Base-by-base conservation (phyloP, 345 rosid genomes). In the Reutealis trisperma region DNA sequence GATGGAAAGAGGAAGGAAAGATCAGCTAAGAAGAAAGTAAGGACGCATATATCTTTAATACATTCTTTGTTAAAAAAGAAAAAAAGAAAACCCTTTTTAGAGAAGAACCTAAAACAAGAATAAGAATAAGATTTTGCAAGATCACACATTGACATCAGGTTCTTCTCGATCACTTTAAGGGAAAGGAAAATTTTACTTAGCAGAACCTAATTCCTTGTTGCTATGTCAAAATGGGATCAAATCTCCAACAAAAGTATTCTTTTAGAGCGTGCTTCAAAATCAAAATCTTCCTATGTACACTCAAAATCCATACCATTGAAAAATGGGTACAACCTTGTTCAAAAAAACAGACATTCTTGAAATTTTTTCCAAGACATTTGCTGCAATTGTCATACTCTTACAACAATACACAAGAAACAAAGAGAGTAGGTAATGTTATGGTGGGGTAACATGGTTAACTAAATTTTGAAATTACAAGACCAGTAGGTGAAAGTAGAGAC, bases 121-220 rank as follows among this genome's bases (percentile, higher is more conserved):
- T 77, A 73, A 81, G 88, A 83, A 83, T 73, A 64, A 59, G 75
- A 77, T 51, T 80, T 77, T 78, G 72, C 69, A 70, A 55, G 27
- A 54, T 71, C 11, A 59, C 75, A 67, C 74, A 75, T 75, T 73
- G 66, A 69, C 79, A 54, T 68, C 65, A 68, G 82, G 76, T 71
- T 75, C 64, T 64, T 41, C 16, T 60, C 72, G 57, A 44, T 63
- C 60, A 7, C 63, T n/a, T 66, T 32, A 0, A 24, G 75, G 10
- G 25, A 77, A 70, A 79, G 60, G 55, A 47, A n/a, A 45, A 54
- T 16, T 18, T 30, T 18, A 13, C 71, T 7, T 15, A 27, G 54
- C 62, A 70, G 89, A 89, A 84, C 85, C 90, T 65, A 76, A 86
- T 89, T 87, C 86, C 69, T 67, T 60, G 49, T 52, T 67, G 44